Evolutionary conservation across 2,329 filamentous ascomycete species (phyloP).

Genomic region (Diaporthe batatas): DNA sequence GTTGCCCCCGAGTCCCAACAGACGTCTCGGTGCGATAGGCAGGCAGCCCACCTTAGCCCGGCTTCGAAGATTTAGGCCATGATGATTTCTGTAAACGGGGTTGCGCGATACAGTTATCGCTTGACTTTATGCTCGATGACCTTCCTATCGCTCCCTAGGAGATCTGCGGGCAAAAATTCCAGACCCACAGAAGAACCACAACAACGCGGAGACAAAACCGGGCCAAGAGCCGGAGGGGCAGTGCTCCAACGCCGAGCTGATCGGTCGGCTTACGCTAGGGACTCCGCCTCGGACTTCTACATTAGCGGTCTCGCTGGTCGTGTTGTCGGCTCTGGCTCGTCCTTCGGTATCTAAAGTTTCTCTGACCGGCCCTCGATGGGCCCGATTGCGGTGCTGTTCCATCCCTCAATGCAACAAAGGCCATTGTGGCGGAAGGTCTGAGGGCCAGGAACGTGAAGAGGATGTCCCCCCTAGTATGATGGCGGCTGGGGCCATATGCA

Average conservation of each 20-base stretch:
- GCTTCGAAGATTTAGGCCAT: not conserved
- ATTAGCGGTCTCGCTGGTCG: not conserved
- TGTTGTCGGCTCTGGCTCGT: not conserved
- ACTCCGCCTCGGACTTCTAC: not conserved
- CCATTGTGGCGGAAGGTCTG: not conserved
- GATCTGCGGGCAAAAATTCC: not conserved
- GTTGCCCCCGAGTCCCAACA: not conserved
- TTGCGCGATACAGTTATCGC: not conserved
- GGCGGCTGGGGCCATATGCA: slow-evolving; percentile 18
- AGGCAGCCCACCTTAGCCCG: too few relatives aligned
- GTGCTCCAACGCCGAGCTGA: slow-evolving; percentile 13
- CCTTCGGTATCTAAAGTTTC: not conserved
- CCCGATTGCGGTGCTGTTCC: not conserved
- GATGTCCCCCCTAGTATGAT: not conserved
- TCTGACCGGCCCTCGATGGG: not conserved
- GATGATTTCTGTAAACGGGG: not conserved
- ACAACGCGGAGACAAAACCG: slow-evolving; percentile 26
- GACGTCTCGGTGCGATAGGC: not conserved
- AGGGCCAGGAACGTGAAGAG: not conserved
- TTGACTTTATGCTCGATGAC: not conserved
- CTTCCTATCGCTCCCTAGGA: not conserved
- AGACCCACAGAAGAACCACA: slow-evolving; percentile 8
- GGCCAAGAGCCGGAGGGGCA: slow-evolving; percentile 17
- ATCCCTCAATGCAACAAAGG: not conserved
- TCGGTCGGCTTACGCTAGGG: not conserved